Evolutionary conservation across 2,329 filamentous ascomycete genomes (phyloP).

Genomic region (Talaromyces sp.): DNA sequence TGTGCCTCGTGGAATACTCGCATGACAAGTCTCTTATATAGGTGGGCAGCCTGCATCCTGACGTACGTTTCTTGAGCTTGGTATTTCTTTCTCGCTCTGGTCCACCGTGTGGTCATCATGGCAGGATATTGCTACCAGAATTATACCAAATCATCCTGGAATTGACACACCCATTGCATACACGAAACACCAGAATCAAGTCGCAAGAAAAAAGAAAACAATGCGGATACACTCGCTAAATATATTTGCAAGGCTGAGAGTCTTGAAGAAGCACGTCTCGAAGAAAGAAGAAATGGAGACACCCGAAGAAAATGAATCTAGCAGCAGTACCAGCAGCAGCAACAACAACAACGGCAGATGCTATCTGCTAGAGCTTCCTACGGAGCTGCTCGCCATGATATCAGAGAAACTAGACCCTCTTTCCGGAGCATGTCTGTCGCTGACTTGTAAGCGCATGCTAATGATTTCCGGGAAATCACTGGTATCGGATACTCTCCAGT

Average conservation of each 20-base stretch:
- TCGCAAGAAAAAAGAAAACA: not conserved
- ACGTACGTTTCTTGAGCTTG: not conserved
- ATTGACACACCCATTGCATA: not conserved
- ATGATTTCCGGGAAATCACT: constrained; percentile 27
- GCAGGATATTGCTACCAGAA: not conserved
- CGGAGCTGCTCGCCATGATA: constrained; percentile 33
- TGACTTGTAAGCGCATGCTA: constrained; percentile 34
- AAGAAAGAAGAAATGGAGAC: constrained; percentile 14
- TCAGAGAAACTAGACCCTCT: constrained; percentile 29
- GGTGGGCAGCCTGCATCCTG: not conserved
- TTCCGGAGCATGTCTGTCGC: constrained; percentile 31
- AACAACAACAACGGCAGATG: constrained; percentile 17
- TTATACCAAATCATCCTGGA: not conserved
- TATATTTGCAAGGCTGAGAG: constrained; percentile 25
- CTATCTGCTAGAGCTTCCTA: constrained; percentile 32
- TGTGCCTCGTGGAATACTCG: constrained; percentile 7
- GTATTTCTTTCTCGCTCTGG: not conserved
- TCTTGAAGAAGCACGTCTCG: constrained; percentile 18
- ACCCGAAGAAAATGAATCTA: not conserved
- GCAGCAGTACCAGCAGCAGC: not conserved
- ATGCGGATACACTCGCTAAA: constrained; percentile 6
- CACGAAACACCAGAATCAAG: not conserved
- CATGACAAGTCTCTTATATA: constrained; percentile 7
- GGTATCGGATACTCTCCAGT: constrained; percentile 28
- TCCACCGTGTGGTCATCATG: not conserved